Base-by-base conservation (phyloP, 176 grass and related monocot genomes). In the Tuctoria greenei region DNA sequence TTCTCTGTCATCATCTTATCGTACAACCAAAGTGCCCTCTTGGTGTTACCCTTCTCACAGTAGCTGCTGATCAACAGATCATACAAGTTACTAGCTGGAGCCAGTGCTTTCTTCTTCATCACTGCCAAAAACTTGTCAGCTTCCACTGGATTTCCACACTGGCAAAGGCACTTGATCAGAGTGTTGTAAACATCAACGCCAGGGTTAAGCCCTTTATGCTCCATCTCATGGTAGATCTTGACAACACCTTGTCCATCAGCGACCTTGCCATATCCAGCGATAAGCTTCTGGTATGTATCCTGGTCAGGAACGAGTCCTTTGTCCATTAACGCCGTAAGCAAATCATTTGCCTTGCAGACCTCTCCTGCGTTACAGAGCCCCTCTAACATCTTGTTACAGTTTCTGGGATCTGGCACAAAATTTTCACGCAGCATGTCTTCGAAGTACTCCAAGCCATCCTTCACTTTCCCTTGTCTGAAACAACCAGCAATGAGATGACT, bases 191-290 rank as follows among this genome's bases (percentile, higher is more conserved):
- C 50, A 15, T 70, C 72, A 12, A 39, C 8, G 69, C 34, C 51
- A 60, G 56, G 7, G 67, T 58, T 74, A 73, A 93, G 25, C 5
- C 72, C 67, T 64, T 60, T 88, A 56, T 87, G 87, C 35, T 86
- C 86, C 84, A 97, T 97, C 70, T 97, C 91, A 76, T 90, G 71
- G 54, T 93, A 97, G 75, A 87, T 61, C 81, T 67, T 87, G 21
- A 90, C 71, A 52, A 88, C 56, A 28, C 91, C 86, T 79, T 82
- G 39, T 10, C 36, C 36, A 62, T 97, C 66, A 72, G 77, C 44
- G 38, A 39, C 79, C 10, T 59, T 78, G 14, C 52, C 39, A 76
- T 93, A 93, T 46, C 91, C 91, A 55, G 84, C 45, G 10, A 93
- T 73, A 38, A 93, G 77, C 12, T 17, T 83, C 26, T 43, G 21